phyloP scores from a whole-genome alignment of 352 stramenopile genomes.

The Albugo laibachii region DNA sequence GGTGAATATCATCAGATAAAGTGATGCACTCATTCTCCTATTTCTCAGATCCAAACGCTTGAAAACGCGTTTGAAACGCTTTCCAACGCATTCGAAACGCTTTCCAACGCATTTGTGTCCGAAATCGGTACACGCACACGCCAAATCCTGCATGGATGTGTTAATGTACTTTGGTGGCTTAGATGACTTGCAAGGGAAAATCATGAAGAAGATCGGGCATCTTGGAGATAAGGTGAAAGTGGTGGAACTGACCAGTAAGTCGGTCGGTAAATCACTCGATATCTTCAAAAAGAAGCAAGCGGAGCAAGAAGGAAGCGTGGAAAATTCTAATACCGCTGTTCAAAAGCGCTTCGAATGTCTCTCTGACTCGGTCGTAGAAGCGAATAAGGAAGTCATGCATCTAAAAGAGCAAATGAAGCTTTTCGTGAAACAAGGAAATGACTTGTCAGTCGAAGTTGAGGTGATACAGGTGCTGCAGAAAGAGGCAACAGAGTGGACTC shows the following conservation, averaged over 20 bases:
- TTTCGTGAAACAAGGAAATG: conserved; percentile 22
- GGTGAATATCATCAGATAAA: too few species aligned
- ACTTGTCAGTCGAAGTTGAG: conserved; percentile 18
- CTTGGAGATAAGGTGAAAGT: conserved; percentile 6
- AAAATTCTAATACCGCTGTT: conserved; percentile 23
- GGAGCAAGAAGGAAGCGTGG: conserved; percentile 17
- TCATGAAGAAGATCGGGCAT: conserved; percentile 18
- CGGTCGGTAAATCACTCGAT: conserved; percentile 12
- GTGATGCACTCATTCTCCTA: background rate
- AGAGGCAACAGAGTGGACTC: conserved; percentile 18
- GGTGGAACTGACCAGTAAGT: background rate
- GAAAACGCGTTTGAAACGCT: conserved; percentile 24
- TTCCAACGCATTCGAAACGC: conserved; percentile 9
- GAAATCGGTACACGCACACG: conserved; percentile 11
- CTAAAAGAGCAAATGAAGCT: conserved; percentile 23
- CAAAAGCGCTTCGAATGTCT: conserved; percentile 22
- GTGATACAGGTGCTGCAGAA: conserved; percentile 24
- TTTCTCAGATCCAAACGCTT: conserved; percentile 17
- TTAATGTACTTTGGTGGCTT: background rate
- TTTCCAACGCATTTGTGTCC: conserved; percentile 6
- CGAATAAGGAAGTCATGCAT: conserved; percentile 10
- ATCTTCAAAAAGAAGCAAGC: conserved; percentile 19
- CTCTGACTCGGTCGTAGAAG: conserved; percentile 17
- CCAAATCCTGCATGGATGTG: background rate
- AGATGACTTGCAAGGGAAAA: conserved; percentile 11